These are phyloP conservation scores for Calendula officinalis DNA, from an alignment of 129 eudicot genomes.

Conservation along the genomic window DNA sequence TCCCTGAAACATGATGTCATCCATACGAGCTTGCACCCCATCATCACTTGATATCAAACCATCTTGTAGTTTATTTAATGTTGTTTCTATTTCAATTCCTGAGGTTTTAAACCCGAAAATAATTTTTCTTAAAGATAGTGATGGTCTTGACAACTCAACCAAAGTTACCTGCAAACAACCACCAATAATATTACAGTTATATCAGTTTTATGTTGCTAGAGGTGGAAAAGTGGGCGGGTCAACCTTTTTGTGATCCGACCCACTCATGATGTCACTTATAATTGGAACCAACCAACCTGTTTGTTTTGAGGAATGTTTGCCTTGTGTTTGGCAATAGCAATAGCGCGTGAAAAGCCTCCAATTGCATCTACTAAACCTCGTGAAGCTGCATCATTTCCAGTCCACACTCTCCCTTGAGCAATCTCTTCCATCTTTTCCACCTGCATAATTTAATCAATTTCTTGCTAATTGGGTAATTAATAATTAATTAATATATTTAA, in stretches of 20 bases:
- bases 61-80: conserved; percentile 49
- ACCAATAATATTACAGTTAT: conserved; percentile 1
- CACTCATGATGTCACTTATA: background rate
- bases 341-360: conserved; percentile 84
- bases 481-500: background rate
- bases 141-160: conserved; percentile 76
- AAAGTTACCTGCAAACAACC: conserved; percentile 59
- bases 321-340: conserved; percentile 92
- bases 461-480: background rate
- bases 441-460: conserved; percentile 35
- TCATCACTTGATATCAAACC: conserved; percentile 42
- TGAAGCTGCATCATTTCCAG: conserved; percentile 75
- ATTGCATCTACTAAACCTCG: conserved; percentile 89
- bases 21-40: conserved; percentile 83
- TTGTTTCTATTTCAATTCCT: conserved; percentile 48
- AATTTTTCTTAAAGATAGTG: conserved; percentile 55
- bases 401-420: conserved; percentile 99
- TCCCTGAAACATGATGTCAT: conserved; percentile 58
- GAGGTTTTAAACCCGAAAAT: conserved; percentile 58
- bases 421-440: conserved; percentile 89
- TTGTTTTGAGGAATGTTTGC: conserved; percentile 65
- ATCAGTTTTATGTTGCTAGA: background rate
- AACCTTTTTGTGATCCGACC: background rate
- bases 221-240: background rate
- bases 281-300: conserved; percentile 38